Percentiles rank a stretch among this genome's conserved stretches.
These are phyloP conservation scores for Begonia masoniana DNA, from an alignment of 306 rosid species.

Conservation along the genomic window DNA sequence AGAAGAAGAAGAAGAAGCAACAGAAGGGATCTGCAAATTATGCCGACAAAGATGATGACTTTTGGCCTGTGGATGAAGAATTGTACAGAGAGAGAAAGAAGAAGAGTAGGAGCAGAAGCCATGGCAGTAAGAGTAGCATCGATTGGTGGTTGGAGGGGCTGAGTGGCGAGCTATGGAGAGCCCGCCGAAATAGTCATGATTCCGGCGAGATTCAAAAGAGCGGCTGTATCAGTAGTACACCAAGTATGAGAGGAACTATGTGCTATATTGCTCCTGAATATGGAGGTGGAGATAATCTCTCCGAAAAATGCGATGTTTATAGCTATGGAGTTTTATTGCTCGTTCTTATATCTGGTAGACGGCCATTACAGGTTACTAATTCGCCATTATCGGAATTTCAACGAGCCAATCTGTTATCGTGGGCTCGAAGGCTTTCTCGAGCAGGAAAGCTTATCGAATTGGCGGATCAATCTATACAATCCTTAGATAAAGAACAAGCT, in stretches of 20 bases:
- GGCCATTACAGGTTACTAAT: conserved; percentile 81
- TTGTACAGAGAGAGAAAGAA: conserved; percentile 38
- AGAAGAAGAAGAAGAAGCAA: conserved; percentile 48
- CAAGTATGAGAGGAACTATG: conserved; percentile 93
- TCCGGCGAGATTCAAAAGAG: conserved; percentile 78
- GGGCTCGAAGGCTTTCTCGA: conserved; percentile 86
- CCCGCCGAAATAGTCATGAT: conserved; percentile 47
- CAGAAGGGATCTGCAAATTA: conserved; percentile 25
- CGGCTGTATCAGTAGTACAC: conserved; percentile 89
- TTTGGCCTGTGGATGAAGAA: conserved; percentile 58
- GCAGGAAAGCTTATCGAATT: conserved; percentile 73
- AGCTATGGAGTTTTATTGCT: conserved; percentile 77
- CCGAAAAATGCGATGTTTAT: conserved; percentile 82
- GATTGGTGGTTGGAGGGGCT: conserved; percentile 90
- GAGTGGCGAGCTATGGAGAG: conserved; percentile 48
- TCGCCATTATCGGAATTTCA: conserved; percentile 79
- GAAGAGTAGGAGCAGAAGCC: conserved; percentile 36
- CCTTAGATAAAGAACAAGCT: conserved; percentile 56
- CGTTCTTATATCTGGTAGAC: conserved; percentile 76
- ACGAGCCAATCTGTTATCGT: conserved; percentile 71
- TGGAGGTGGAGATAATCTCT: conserved; percentile 61
- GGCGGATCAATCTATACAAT: conserved; percentile 54
- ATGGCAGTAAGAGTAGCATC: conserved; percentile 38
- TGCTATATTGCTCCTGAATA: conserved; percentile 93
- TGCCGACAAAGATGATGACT: conserved; percentile 29